These are phyloP conservation scores for Termitomyces sp. DNA, from an alignment of 768 basidiomycete species.

Conservation along the genomic window DNA sequence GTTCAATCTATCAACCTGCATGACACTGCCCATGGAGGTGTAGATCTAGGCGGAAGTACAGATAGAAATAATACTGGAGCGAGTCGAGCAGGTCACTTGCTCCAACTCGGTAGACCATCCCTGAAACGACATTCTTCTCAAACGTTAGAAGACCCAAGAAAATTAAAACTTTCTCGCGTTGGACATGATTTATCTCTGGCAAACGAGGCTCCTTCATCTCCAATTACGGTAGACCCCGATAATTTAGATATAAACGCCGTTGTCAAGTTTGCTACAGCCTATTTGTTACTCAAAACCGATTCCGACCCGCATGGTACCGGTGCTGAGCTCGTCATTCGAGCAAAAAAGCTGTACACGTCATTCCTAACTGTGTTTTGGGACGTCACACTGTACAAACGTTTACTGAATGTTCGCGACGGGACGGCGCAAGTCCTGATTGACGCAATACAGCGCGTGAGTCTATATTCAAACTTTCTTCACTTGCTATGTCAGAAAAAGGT, in stretches of 20 bases:
- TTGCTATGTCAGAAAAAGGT: no score
- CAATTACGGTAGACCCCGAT: not conserved
- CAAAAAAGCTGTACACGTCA: not conserved
- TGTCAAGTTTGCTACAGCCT: not conserved
- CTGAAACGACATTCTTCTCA: not conserved
- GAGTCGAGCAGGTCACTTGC: no score
- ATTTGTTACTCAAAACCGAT: no score
- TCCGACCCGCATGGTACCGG: no score
- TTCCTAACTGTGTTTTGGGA: not conserved
- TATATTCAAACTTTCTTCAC: no score
- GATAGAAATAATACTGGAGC: no score
- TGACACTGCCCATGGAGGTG: no score
- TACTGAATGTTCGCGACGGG: not conserved
- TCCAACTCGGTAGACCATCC: not conserved
- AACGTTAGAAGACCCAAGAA: not conserved
- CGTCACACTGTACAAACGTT: not conserved
- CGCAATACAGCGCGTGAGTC: not conserved
- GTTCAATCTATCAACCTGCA: no score
- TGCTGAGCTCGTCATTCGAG: not conserved
- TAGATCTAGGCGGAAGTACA: no score
- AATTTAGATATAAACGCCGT: not conserved
- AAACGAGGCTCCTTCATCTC: not conserved
- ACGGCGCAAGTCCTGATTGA: not conserved
- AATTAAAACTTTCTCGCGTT: not conserved
- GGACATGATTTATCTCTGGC: not conserved